Conservation (phyloP, 352 stramenopile species). For the Phytophthora tubulina region DNA sequence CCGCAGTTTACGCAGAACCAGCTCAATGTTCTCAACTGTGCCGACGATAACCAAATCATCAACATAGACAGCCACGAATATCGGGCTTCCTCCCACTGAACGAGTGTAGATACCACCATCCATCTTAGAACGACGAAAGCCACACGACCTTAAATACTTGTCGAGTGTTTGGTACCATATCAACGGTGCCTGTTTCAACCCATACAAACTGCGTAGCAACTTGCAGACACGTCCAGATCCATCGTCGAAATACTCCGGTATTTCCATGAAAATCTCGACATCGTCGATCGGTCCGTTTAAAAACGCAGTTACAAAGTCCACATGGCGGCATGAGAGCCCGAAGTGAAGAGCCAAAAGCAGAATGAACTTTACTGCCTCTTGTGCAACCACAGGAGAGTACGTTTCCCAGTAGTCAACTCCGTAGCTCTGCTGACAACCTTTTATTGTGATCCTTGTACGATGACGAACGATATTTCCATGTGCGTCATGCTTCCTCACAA, state of each 20-base stretch:
- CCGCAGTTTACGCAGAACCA: slow-evolving; percentile 2
- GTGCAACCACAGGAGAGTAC: not conserved
- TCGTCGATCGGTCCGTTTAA: slow-evolving; percentile 14
- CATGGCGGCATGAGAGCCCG: not conserved
- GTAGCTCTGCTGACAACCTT: not conserved
- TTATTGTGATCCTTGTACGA: not conserved
- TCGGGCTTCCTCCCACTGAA: slow-evolving; percentile 8
- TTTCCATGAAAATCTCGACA: slow-evolving; percentile 21
- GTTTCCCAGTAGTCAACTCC: not conserved
- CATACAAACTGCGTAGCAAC: not conserved
- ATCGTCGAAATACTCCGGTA: slow-evolving; percentile 17
- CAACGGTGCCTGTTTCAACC: not conserved
- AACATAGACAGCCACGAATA: slow-evolving; percentile 20
- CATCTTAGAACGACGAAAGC: slow-evolving; percentile 11
- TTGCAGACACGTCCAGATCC: slow-evolving; percentile 5
- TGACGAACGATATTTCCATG: not conserved
- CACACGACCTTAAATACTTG: slow-evolving; percentile 4
- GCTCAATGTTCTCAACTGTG: slow-evolving; percentile 10
- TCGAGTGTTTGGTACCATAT: slow-evolving; percentile 21
- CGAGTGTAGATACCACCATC: slow-evolving; percentile 9
- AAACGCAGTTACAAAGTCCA: slow-evolving; percentile 2
- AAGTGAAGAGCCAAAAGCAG: slow-evolving; percentile 4
- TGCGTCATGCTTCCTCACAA: not conserved
- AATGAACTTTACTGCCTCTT: slow-evolving; percentile 1
- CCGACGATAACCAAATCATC: slow-evolving; percentile 12